phyloP scores from a whole-genome alignment of 176 grass and related monocot genomes.

The Raddia guianensis region DNA sequence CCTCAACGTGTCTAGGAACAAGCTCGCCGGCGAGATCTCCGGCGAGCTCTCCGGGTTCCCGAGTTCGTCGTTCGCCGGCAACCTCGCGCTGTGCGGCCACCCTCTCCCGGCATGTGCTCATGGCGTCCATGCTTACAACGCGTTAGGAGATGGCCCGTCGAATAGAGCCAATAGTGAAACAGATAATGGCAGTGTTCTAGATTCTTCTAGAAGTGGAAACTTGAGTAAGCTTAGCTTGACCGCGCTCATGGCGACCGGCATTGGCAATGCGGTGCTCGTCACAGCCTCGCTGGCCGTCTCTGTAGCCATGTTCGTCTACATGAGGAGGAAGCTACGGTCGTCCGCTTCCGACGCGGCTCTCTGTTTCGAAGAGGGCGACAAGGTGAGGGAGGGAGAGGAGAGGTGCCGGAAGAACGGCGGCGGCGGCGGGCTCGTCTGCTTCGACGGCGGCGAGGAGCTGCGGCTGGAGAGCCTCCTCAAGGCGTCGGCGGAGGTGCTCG shows the following conservation, averaged over 20 bases:
- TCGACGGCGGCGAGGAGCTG: slow-evolving; percentile 76
- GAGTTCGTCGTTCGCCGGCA: slow-evolving; percentile 48
- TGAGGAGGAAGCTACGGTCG: slow-evolving; percentile 54
- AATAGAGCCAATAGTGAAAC: slow-evolving; percentile 10
- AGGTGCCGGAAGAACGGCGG: slow-evolving; percentile 46
- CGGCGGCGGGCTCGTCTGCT: slow-evolving; percentile 52
- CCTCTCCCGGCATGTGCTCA: slow-evolving; percentile 49
- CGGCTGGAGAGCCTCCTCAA: slow-evolving; percentile 71
- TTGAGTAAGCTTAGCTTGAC: slow-evolving; percentile 44
- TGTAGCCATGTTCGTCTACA: slow-evolving; percentile 51
- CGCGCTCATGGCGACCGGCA: slow-evolving; percentile 51
- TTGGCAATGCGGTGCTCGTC: slow-evolving; percentile 55
- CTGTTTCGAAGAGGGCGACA: slow-evolving; percentile 36
- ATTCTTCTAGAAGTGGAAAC: slow-evolving; percentile 3
- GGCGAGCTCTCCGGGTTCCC: slow-evolving; percentile 46
- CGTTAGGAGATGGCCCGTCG: slow-evolving; percentile 1
- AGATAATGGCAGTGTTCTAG: not conserved
- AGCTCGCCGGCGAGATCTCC: slow-evolving; percentile 50
- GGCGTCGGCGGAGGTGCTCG: slow-evolving; percentile 74
- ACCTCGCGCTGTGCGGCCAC: slow-evolving; percentile 49
- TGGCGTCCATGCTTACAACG: slow-evolving; percentile 32
- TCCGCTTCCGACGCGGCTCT: slow-evolving; percentile 5
- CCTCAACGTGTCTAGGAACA: slow-evolving; percentile 61
- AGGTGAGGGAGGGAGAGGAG: slow-evolving; percentile 12
- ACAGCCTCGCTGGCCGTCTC: slow-evolving; percentile 41